These are phyloP conservation scores for Solanum etuberosum DNA, from an alignment of 257 asterid species.

Conservation along the genomic window DNA sequence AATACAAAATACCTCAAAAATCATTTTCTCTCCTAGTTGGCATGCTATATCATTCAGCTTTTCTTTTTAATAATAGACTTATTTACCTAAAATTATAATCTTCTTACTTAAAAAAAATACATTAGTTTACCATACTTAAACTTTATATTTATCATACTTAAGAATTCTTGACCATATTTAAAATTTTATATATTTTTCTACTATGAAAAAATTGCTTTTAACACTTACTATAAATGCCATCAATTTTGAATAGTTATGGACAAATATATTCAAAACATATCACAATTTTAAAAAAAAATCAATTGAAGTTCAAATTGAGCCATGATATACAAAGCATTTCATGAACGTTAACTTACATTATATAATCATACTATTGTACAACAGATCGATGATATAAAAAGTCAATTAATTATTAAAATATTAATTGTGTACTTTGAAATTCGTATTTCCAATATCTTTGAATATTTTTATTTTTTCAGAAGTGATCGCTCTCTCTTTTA, in stretches of 20 bases:
- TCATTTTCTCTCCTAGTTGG: neutral
- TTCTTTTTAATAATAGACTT: neutral
- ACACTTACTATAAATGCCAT: neutral
- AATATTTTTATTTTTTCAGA: no score
- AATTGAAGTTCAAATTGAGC: no score
- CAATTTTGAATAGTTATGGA: neutral
- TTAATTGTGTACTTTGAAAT: neutral
- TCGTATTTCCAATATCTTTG: neutral
- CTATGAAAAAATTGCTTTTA: no score
- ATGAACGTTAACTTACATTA: neutral
- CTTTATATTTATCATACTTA: neutral
- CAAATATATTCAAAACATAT: neutral
- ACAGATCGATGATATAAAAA: neutral
- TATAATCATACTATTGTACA: no score
- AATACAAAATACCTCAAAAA: neutral
- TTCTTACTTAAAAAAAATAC: neutral
- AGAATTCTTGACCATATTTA: no score
- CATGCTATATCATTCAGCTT: neutral
- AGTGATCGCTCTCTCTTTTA: neutral
- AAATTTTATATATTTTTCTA: no score
- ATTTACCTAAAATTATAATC: no score
- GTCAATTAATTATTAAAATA: neutral
- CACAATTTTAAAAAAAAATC: no score
- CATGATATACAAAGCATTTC: neutral
- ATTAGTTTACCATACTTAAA: neutral